Evolutionary conservation across 257 asterid genomes (phyloP), one percentile per base, ranked within the genome.

Genomic region (Solanum neorickii): DNA sequence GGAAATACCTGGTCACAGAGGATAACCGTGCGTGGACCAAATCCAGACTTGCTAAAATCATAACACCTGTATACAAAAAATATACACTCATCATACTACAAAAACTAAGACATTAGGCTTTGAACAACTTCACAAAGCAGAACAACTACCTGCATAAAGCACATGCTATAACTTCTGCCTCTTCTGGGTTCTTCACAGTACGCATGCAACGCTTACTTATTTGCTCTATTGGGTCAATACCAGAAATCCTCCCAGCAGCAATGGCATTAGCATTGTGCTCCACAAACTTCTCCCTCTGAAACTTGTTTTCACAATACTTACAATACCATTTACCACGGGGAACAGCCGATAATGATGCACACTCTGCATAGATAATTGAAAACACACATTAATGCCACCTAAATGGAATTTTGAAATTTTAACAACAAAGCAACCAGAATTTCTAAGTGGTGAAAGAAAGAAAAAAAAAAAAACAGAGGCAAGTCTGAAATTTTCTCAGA

Each of bases 21-120:
- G 89, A 97, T 95, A 89, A 97, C 99, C 35, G 99, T 97, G 69
- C 98, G 98, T 62, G 99, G 99, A 86, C 99, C 99, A 94, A 97
- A 97, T 87, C 99, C 99, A 87, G 98, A 90, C 90, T 95, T 95
- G 90, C 99, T 97, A 83, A 93, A 97, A 93, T 97, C 99, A 33
- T 95, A 93, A 88, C 98, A 98, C 90, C 99, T 97, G 97, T 88
- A 88, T 68, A 68, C 83, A 47, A 46, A 27, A 75, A 78, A 15
- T 25, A 46, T 80, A 15, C 42, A 47, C 66, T 47, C 42, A 46
- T 80, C 66, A 46, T 31, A 47, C 42, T 47, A 47, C 84, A 46
- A 80, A 80, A 27, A 60, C 84, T 27, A 80, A 77, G 84, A 80
- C 84, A 47, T 80, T 27, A 47, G 84, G 66, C 15, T 80, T 47